These are phyloP conservation scores for Isabelozyma pseudorhagii DNA, from an alignment of 805 yeast species.

Conservation along the genomic window DNA sequence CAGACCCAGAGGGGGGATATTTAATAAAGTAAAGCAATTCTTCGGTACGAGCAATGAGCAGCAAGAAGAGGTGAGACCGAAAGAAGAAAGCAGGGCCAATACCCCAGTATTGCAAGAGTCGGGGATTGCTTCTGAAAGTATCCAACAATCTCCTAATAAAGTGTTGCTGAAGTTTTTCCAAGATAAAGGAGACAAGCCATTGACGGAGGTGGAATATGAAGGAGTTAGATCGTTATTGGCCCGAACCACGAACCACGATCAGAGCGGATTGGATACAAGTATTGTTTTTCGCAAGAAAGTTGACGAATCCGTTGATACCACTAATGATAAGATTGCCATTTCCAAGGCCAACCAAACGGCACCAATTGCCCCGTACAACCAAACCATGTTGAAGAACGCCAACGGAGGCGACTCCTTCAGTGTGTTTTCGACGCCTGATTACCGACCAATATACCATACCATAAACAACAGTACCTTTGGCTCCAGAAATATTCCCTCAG, in stretches of 20 bases:
- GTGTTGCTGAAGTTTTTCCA: constrained; percentile 66
- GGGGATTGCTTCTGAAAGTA: constrained; percentile 1
- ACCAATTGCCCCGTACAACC: constrained; percentile 21
- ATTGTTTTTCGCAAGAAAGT: background rate
- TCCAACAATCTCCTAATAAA: constrained; percentile 39
- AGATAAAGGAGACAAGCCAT: constrained; percentile 71
- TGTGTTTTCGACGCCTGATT: constrained; percentile 31
- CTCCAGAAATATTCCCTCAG: constrained; percentile 26
- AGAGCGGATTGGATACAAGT: background rate
- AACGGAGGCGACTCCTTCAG: constrained; percentile 15
- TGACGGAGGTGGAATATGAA: constrained; percentile 72
- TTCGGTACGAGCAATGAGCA: constrained; percentile 7
- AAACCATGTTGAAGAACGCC: constrained; percentile 24
- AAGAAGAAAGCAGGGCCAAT: constrained; percentile 1
- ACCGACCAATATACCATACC: constrained; percentile 35
- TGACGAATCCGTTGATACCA: background rate
- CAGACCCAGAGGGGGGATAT: constrained; percentile 13
- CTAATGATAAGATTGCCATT: background rate
- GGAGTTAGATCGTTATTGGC: constrained; percentile 67
- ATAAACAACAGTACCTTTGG: constrained; percentile 17
- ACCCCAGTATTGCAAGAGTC: constrained; percentile 4
- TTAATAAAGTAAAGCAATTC: constrained; percentile 23
- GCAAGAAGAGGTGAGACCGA: background rate
- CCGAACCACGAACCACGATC: constrained; percentile 1
- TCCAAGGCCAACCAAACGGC: background rate